These are phyloP conservation scores for Hanseniaspora lachancei DNA, from an alignment of 805 yeast species.

Conservation along the genomic window DNA sequence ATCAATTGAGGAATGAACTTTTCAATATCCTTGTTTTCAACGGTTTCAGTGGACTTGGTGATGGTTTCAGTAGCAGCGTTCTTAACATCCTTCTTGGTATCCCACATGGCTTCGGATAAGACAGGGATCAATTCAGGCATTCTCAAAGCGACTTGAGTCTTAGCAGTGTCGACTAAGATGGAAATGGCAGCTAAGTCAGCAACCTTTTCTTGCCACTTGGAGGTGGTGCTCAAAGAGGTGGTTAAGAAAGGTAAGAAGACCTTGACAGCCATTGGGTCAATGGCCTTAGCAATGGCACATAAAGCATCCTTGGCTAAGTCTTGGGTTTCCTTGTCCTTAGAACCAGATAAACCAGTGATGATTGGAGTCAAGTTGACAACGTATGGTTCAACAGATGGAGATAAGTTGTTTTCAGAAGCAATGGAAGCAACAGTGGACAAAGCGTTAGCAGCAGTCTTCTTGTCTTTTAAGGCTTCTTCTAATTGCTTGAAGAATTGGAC, in stretches of 20 bases:
- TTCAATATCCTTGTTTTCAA: slow-evolving; percentile 98
- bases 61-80: slow-evolving; percentile 90
- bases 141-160: slow-evolving; percentile 91
- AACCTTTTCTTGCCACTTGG: slow-evolving; percentile 98
- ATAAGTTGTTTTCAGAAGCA: slow-evolving; percentile 61
- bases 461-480: slow-evolving; percentile 60
- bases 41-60: slow-evolving; percentile 92
- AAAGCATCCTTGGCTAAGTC: slow-evolving; percentile 65
- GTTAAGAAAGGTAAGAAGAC: slow-evolving; percentile 72
- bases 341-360: slow-evolving; percentile 73
- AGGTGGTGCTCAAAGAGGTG: slow-evolving; percentile 50
- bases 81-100: slow-evolving; percentile 97
- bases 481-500: slow-evolving; percentile 70
- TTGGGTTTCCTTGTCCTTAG: slow-evolving; percentile 69
- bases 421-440: slow-evolving; percentile 75
- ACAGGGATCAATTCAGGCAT: slow-evolving; percentile 99
- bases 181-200: slow-evolving; percentile 77
- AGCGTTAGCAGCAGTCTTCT: slow-evolving; percentile 73
- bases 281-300: slow-evolving; percentile 59
- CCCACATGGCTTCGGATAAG: slow-evolving; percentile 99
- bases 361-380: slow-evolving; percentile 62
- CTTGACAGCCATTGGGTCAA: slow-evolving; percentile 91
- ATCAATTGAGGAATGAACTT: slow-evolving; percentile 97
- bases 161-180: slow-evolving; percentile 83
- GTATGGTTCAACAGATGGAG: slow-evolving; percentile 93